Evolutionary conservation across 495 filamentous ascomycete species (phyloP).

Genomic region (Pyrenopolyporus hunteri): DNA sequence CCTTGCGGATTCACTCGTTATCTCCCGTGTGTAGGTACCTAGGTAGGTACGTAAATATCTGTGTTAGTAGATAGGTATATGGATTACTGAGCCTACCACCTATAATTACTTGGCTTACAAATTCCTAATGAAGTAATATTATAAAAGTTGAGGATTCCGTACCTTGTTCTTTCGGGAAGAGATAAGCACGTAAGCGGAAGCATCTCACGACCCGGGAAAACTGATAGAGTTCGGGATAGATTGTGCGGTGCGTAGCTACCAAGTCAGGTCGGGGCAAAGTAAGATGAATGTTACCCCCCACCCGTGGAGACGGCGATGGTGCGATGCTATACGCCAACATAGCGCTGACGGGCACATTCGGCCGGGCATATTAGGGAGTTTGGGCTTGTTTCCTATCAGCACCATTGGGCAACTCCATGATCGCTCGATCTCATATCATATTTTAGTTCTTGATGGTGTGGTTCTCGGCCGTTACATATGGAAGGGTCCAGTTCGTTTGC

Average conservation of each 20-base stretch:
- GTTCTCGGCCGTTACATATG: no score
- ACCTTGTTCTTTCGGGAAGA: background rate
- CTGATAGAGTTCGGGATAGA: slow-evolving; percentile 20
- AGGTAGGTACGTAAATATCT: background rate
- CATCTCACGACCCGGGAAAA: slow-evolving; percentile 1
- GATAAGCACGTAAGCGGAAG: background rate
- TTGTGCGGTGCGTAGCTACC: background rate
- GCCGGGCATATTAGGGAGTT: no score
- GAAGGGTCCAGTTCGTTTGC: no score
- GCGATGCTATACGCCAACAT: background rate
- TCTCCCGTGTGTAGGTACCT: background rate
- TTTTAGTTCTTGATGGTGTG: no score
- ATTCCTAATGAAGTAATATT: slow-evolving; percentile 15
- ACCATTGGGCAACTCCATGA: no score
- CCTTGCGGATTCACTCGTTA: no score
- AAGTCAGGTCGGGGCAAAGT: background rate
- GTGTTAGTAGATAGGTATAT: no score
- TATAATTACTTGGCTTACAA: background rate
- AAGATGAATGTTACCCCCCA: slow-evolving; percentile 1
- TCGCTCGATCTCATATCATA: no score
- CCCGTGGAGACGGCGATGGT: background rate
- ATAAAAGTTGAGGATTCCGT: background rate
- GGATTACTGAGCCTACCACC: background rate
- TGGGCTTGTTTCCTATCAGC: no score
- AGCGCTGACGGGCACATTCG: no score